Base-by-base conservation (phyloP, 129 eudicot genomes). In the Mikania micrantha region DNA sequence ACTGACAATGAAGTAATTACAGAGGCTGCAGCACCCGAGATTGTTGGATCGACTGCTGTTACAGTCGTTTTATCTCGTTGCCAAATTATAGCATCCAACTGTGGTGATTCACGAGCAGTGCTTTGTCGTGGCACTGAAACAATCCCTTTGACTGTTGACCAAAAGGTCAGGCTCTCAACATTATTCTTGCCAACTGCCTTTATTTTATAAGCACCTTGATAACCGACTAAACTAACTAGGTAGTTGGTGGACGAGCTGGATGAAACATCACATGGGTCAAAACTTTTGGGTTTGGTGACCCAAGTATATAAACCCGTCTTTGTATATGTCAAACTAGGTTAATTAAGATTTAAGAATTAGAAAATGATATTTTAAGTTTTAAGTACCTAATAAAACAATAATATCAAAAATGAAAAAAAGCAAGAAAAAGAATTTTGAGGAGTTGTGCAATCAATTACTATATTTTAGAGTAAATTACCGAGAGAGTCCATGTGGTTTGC, bases 61-160 rank as follows among this genome's bases (percentile, higher is more conserved):
- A 86, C 75, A 4, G 95, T 75, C 7, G 70, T 85, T 15, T 71
- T 87, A 56, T 91, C 90, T 16, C 81, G 83, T 0, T 87, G 88
- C 69, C 97, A 91, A 71, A 91, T 91, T 47, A 85, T 87, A 13
- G 72, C 75, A 65, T 80, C 97, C 32, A 87, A 91, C 34, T 85
- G 93, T 67, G 97, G 95, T 10, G 97, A 91, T 45, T 91, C 97
- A 22, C 83, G 97, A 70, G 97, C 86, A 0, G 90, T 91, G 22
- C 90, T 87, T 31, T 87, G 77, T 74, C 84, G 90, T 39, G 85
- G 93, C 28, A 83, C 78, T 3, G 90, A 85, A 71, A 73, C 88
- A 9, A 79, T 87, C 29, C 83, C 95, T 7, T 79, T 91, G 50
- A 80, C 93, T 0, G 85, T 83, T 58, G 97, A 91, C 80, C 97